Evolutionary conservation across 208 protist genomes (phyloP), one percentile per base, ranked within the genome.

Genomic region (Wallacemonas rigidus): DNA sequence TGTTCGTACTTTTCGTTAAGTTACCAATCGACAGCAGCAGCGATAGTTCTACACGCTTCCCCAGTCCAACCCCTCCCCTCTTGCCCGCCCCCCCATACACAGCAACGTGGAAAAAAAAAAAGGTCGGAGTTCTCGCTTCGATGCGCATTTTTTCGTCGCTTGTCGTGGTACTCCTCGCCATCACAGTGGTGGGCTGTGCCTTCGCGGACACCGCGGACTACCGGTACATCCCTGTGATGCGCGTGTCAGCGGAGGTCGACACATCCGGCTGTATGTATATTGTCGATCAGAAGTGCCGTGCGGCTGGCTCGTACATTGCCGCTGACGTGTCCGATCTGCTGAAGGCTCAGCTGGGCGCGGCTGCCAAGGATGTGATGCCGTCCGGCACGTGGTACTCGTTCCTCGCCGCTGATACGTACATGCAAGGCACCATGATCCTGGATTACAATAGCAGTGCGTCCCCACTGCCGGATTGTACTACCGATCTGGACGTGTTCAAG

Each of bases 311-410:
- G 55, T 78, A 76, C 71, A 9, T 86, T 0, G 76, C 77, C 1
- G 50, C 63, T 26, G 77, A 80, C 44, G 65, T 75, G 36, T 82
- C 81, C 15, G 68, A 61, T 3, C 39, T 54, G 2, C 1, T 74
- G 64, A 78, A 82, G 51, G 7, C 44, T 2, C 53, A 44, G 1
- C 65, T 79, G 39, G 69, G 79, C n/a, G 26, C 71, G 15, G 71
- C 74, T 6, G 74, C 17, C 4, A 73, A 62, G 12, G 40, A 12
- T 0, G 75, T 71, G 2, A 74, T 63, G 47, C 51, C 53, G 11
- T 62, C 43, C 36, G 41, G 9, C 2, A 68, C 36, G 40, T 86
- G 81, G 81, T 83, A 77, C 67, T 73, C 76, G 14, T 83, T 65
- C 51, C 77, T 86, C 50, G 77, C 64, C 56, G 77, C 64, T 41